Evolutionary conservation across 176 grass and related monocot genomes (phyloP), one percentile per base, ranked within the genome.

Genomic region (Bonia amplexicaulis): DNA sequence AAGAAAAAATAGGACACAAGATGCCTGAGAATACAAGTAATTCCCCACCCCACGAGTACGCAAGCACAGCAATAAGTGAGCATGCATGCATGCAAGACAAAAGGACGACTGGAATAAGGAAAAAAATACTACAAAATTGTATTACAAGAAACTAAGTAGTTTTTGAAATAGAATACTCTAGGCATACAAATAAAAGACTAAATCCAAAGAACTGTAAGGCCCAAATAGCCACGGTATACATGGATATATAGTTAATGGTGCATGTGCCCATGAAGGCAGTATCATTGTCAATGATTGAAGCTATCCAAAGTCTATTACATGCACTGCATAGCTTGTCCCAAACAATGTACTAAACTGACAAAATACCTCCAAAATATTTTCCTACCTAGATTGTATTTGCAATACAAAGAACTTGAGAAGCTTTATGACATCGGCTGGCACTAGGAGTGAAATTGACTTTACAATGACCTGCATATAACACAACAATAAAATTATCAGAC

Each of bases 371-470:
- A 10, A 52, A 69, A 47, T 46, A 70, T 44, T 73, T 79, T 72
- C 20, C 29, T 90, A 98, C 96, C 93, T 95, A 64, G 89, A 89
- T 77, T 95, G 89, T 44, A 90, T 86, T 85, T 90, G 83, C n/a
- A 82, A 79, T 45, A 93, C 71, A 40, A 98, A 90, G 80, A 85
- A 92, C 86, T 92, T 92, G 68, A 98, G 82, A 83, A 98, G 93
- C 87, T 98, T 95, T 57, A 92, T 29, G 49, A 90, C 87, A 85
- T 95, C 89, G 25, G 87, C 89, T 46, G 91, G 96, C 69, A 83
- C 95, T 72, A 98, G 67, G 72, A 92, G 85, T 65, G 85, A 91
- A 80, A 93, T 71, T 69, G 96, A 98, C 41, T 98, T 98, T n/a
- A 58, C 65, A 71, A 98, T 95, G 64, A 98, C 93, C 96, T 98